Base-by-base conservation (phyloP, 2,329 filamentous ascomycete species). In the Arthrinium phaeospermum region DNA sequence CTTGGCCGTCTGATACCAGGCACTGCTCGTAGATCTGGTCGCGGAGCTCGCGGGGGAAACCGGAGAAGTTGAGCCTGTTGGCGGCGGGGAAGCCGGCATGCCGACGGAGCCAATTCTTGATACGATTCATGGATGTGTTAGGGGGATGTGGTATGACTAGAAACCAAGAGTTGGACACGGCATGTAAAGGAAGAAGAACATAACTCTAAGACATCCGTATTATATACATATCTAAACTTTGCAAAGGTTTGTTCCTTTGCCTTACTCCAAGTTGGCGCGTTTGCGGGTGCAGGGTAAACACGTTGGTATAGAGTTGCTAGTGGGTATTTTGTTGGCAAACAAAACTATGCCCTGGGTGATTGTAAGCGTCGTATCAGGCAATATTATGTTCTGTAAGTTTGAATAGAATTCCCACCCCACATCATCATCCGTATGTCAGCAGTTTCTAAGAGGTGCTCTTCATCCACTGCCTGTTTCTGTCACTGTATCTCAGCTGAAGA, bases 11-110 rank as follows among this genome's bases (percentile, higher is more conserved):
- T 46, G 4, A 19, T 22, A 61, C 24, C 16, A 67, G 34, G 14
- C 41, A 67, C 30, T 41, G 19, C 19, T 41, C 34, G 19, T 45
- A 67, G 13, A 67, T 67, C 61, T 67, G 34, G 30, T 67, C 41
- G 30, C 61, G 61, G 61, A 67, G 19, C 27, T 67, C 61, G 12
- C 61, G 61, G 5, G 61, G 61, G 1, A 67, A 14, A 67, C n/a
- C 85, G 49, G 16, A 13, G 24, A 53, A 27, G 49, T 27, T 24
- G 49, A 24, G 3, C 49, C 13, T 53, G 8, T 27, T 53, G 24
- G 16, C 4, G 45, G 16, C 4, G 45, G 16, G 2, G 44, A 45
- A 22, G 45, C 45, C 45, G 45, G 4, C 5, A 22, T 46, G 45
- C 45, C 16, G 45, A 22, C 45, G 45, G 6, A 46, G 16, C 16